phyloP scores from a whole-genome alignment of 73 alveolate species.

The Paramecium sexaurelia region DNA sequence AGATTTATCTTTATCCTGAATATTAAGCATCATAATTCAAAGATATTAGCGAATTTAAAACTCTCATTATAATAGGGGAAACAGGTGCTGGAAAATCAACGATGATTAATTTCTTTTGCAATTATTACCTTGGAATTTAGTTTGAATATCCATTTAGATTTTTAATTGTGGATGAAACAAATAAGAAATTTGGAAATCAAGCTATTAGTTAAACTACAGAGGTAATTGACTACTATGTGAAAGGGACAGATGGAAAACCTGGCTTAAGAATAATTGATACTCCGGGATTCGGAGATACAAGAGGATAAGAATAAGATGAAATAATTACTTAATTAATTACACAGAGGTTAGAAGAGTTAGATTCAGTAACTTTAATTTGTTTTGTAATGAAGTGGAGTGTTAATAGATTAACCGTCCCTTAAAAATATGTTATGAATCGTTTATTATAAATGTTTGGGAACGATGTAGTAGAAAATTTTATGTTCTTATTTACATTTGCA shows the following conservation, averaged over 20 bases:
- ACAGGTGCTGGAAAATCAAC: slow-evolving; percentile 65
- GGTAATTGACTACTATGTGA: background rate
- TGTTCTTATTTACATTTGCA: slow-evolving; percentile 55
- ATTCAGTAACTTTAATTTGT: slow-evolving; percentile 28
- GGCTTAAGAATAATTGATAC: slow-evolving; percentile 55
- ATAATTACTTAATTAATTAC: background rate
- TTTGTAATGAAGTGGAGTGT: slow-evolving; percentile 21
- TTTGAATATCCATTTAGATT: slow-evolving; percentile 33
- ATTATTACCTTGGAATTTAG: background rate
- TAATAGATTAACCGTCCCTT: background rate
- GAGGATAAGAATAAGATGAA: slow-evolving; percentile 12
- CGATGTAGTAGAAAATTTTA: slow-evolving; percentile 41
- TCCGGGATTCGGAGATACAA: slow-evolving; percentile 67
- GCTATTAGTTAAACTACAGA: background rate
- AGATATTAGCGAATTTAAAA: background rate
- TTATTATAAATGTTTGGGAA: slow-evolving; percentile 52
- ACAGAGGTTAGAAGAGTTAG: background rate
- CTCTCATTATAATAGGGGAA: slow-evolving; percentile 29
- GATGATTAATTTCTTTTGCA: slow-evolving; percentile 24
- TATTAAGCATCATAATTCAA: no score
- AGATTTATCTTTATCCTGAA: no score
- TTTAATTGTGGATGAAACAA: background rate
- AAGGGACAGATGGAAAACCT: slow-evolving; percentile 12
- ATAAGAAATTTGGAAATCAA: background rate
- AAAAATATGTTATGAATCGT: slow-evolving; percentile 23